phyloP scores from a whole-genome alignment of 2,329 filamentous ascomycete species.

The Cryphonectria parasitica region DNA sequence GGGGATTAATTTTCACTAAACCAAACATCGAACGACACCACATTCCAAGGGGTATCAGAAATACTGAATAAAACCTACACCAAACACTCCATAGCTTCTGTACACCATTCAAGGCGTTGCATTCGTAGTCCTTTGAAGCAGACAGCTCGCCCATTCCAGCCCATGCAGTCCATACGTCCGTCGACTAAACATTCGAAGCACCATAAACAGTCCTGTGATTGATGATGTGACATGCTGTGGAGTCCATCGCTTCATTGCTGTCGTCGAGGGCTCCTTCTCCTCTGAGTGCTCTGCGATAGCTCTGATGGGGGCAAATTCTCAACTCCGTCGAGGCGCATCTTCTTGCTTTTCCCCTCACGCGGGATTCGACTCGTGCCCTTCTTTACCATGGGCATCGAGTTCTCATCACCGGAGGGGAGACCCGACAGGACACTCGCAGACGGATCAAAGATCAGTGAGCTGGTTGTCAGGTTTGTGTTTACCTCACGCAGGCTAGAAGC shows the following conservation, averaged over 20 bases:
- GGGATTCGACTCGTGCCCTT: conserved; percentile 43
- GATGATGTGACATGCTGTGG: neutral
- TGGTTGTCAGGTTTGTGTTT: conserved; percentile 51
- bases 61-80: conserved; percentile 29
- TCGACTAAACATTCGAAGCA: conserved; percentile 22
- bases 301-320: conserved; percentile 55
- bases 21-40: conserved; percentile 12
- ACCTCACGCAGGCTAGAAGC: conserved; percentile 58
- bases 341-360: conserved; percentile 42
- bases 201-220: neutral
- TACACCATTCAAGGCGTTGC: neutral
- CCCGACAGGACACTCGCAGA: conserved; percentile 47
- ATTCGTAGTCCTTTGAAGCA: neutral
- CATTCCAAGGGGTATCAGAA: conserved; percentile 25
- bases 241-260: conserved; percentile 31
- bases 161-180: conserved; percentile 17
- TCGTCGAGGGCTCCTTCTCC: conserved; percentile 60
- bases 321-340: conserved; percentile 47
- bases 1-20: conserved; percentile 19
- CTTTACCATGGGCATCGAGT: conserved; percentile 54
- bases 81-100: conserved; percentile 2
- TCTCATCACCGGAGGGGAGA: conserved; percentile 40
- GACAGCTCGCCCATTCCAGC: neutral
- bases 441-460: conserved; percentile 46
- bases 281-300: conserved; percentile 51